Conservation (phyloP, 352 stramenopile species). For the Globisporangium acanthophoron region DNA sequence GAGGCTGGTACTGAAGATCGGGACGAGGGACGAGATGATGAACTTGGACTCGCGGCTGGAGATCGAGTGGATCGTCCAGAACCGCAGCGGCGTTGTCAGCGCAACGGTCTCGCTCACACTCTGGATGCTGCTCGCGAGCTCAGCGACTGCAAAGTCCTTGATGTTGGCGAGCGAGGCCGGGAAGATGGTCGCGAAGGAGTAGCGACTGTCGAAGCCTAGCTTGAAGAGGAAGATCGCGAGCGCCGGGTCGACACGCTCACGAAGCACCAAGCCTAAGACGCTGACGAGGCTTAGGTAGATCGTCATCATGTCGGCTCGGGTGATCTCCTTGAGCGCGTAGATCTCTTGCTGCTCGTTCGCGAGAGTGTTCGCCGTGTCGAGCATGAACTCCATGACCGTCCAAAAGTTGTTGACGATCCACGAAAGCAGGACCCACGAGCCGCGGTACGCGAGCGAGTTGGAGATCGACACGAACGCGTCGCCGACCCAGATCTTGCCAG, state of each 20-base stretch:
- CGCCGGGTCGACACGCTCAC: too few species aligned
- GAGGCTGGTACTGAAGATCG: not conserved
- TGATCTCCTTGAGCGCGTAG: too few species aligned
- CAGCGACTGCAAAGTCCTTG: too few species aligned
- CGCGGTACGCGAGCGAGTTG: slow-evolving; percentile 23
- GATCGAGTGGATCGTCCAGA: not conserved
- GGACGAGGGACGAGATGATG: not conserved
- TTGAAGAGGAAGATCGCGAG: too few species aligned
- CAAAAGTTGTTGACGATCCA: slow-evolving; percentile 42
- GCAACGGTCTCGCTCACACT: slow-evolving; percentile 5
- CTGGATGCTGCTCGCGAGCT: not conserved
- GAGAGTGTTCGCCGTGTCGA: too few species aligned
- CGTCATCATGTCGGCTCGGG: too few species aligned
- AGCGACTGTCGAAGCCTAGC: too few species aligned
- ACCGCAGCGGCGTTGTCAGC: slow-evolving; percentile 6
- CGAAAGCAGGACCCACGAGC: slow-evolving; percentile 24
- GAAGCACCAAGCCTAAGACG: too few species aligned
- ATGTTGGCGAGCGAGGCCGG: too few species aligned
- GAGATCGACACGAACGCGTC: slow-evolving; percentile 45
- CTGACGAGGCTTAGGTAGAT: too few species aligned
- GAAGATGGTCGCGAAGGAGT: too few species aligned
- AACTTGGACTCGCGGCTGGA: not conserved
- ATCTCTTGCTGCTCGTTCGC: too few species aligned
- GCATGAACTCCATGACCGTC: slow-evolving; percentile 31
- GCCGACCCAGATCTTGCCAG: slow-evolving; percentile 36